Evolutionary conservation across 2,329 filamentous ascomycete species (phyloP), one percentile per base, ranked within the genome.

Genomic region (Fusarium sp.): DNA sequence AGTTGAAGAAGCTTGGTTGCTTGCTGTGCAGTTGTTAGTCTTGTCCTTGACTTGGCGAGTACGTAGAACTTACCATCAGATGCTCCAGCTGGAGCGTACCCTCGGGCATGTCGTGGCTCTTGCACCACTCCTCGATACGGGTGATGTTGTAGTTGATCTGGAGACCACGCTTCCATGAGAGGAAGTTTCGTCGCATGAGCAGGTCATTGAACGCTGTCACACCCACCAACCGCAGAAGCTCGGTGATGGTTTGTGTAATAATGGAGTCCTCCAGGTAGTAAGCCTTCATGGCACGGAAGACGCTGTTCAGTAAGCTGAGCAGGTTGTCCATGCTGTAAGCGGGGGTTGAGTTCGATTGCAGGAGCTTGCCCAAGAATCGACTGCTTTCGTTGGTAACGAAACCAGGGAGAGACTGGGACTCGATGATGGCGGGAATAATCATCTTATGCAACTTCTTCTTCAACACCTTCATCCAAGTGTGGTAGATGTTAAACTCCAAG

Each of bases 131-230:
- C 83, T 99, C 96, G 72, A 99, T 99, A 65, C 96, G 91, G 30
- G 96, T 99, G 82, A 99, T 99, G 85, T 99, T 99, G 88, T 99
- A 99, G 86, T 99, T 99, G 86, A 99, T 99, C 83, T 99, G 96
- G 61, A 99, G 90, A 77, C 96, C 96, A 82, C 96, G 94, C 88
- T 99, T 99, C 96, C 96, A 99, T 1, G 95, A 98, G 65, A 99
- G 89, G 89, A 99, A 99, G 84, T 98, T 98, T 77, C 96, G 91
- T 78, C 96, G 91, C 95, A 99, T 98, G 75, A 99, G 89, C 71
- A 99, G 86, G 81, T 99, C 96, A 82, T 99, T 99, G 86, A 99
- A 99, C 7, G 96, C 96, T 4, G 96, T 99, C 41, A 99, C 96
- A 73, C 96, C 96, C 63, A 99, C 96, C 51, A 99, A 88, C 68